These are phyloP conservation scores for Scheffersomyces insectosa DNA, from an alignment of 1,139 yeast genomes.

Conservation along the genomic window DNA sequence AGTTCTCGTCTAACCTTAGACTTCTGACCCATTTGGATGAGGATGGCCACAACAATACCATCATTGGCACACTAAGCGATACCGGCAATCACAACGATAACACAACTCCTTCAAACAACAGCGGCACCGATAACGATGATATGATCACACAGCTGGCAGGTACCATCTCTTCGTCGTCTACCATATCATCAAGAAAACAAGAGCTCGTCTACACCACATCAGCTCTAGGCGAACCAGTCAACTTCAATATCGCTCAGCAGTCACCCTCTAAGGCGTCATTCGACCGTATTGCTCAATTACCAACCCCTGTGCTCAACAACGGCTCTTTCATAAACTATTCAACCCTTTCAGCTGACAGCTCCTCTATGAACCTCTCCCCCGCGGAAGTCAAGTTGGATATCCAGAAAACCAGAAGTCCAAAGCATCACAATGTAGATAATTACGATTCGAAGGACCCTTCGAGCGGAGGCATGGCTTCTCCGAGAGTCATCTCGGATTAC, in stretches of 20 bases:
- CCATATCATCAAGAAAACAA: too few relatives aligned
- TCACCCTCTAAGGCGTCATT: slow-evolving; percentile 13
- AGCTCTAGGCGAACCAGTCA: slow-evolving; percentile 10
- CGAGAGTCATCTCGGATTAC: slow-evolving; percentile 37
- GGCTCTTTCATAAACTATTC: slow-evolving; percentile 7
- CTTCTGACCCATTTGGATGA: neutral
- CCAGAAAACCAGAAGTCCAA: slow-evolving; percentile 1
- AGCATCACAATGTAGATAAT: slow-evolving; percentile 2
- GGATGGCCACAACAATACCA: too few relatives aligned
- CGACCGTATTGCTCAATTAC: slow-evolving; percentile 15
- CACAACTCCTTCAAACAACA: slow-evolving; percentile 3
- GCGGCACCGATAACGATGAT: slow-evolving; percentile 3
- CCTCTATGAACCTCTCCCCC: neutral
- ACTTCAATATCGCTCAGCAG: slow-evolving; percentile 6
- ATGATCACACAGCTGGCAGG: too few relatives aligned
- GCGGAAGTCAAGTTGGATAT: neutral
- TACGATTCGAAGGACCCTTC: neutral
- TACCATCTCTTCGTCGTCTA: too few relatives aligned
- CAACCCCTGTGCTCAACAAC: slow-evolving; percentile 15
- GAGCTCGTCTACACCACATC: neutral
- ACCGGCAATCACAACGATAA: neutral
- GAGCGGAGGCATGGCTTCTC: neutral
- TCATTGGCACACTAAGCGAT: too few relatives aligned
- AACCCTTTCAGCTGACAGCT: slow-evolving; percentile 1
- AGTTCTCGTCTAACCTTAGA: neutral